phyloP scores from a whole-genome alignment of 2,329 filamentous ascomycete genomes.

The Ophiostoma quercus region DNA sequence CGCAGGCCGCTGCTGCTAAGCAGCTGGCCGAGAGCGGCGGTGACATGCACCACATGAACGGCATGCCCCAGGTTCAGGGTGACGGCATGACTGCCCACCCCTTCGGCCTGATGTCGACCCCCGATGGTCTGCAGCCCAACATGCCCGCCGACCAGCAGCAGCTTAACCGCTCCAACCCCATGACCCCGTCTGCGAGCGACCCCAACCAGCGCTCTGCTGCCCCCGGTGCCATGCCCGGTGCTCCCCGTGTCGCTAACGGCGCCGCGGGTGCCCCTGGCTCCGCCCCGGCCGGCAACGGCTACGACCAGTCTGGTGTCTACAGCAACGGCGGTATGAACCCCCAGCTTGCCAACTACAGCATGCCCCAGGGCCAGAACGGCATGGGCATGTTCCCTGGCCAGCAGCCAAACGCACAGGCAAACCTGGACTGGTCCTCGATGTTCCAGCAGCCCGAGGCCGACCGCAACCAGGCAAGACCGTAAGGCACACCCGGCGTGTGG shows the following conservation, averaged over 20 bases:
- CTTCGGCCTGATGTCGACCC: constrained; percentile 40
- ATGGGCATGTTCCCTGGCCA: constrained; percentile 59
- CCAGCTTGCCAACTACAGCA: constrained; percentile 59
- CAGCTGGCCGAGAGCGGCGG: constrained; percentile 43
- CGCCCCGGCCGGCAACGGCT: constrained; percentile 28
- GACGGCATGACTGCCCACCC: constrained; percentile 48
- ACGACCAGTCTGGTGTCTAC: constrained; percentile 47
- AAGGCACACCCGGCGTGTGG: constrained; percentile 48
- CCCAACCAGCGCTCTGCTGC: constrained; percentile 55
- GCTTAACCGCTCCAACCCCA: constrained; percentile 56
- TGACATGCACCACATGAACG: constrained; percentile 57
- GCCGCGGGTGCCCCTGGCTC: constrained; percentile 18
- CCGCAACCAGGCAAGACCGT: constrained; percentile 63
- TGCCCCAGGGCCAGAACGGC: constrained; percentile 58
- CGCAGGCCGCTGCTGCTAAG: constrained; percentile 50
- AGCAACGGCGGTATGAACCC: constrained; percentile 60
- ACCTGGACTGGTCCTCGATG: constrained; percentile 73
- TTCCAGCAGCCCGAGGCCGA: constrained; percentile 67
- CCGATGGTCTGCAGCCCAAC: constrained; percentile 49
- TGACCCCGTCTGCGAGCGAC: constrained; percentile 49
- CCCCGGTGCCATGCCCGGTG: constrained; percentile 17
- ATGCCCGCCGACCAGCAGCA: constrained; percentile 44
- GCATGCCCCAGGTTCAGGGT: constrained; percentile 53
- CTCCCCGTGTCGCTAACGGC: constrained; percentile 24
- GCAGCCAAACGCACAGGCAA: constrained; percentile 56